These are phyloP conservation scores for Cardiospermum halicacabum DNA, from an alignment of 345 rosid genomes.

Conservation along the genomic window DNA sequence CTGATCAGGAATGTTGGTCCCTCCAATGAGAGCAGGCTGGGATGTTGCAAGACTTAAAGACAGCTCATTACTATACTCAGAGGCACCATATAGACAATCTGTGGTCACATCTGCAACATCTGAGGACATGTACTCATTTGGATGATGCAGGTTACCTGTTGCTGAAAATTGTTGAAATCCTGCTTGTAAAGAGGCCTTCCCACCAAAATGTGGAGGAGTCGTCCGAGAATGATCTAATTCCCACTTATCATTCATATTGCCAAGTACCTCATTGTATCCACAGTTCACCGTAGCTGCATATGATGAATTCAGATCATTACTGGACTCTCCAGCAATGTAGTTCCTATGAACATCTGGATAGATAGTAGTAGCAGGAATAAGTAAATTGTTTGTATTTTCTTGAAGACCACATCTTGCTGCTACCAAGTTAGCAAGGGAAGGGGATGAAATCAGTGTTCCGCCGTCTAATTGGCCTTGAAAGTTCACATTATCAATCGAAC, in stretches of 20 bases:
- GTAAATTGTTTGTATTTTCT: slow-evolving; percentile 28
- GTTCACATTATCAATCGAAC: slow-evolving; percentile 8
- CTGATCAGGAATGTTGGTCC: slow-evolving; percentile 41
- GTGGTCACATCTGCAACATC: slow-evolving; percentile 28
- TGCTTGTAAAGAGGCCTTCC: slow-evolving; percentile 24
- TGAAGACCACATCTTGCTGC: slow-evolving; percentile 34
- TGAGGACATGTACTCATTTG: slow-evolving; percentile 39
- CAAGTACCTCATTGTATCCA: slow-evolving; percentile 29
- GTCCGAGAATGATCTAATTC: slow-evolving; percentile 27
- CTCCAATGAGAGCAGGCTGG: slow-evolving; percentile 27
- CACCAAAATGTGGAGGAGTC: slow-evolving; percentile 32
- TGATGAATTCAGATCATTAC: slow-evolving; percentile 28
- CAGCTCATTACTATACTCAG: slow-evolving; percentile 48
- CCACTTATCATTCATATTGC: slow-evolving; percentile 27
- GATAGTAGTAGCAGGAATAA: slow-evolving; percentile 20
- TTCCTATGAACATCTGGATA: slow-evolving; percentile 34
- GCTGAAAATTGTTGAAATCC: slow-evolving; percentile 41
- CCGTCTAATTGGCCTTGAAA: slow-evolving; percentile 36
- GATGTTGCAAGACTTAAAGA: slow-evolving; percentile 74
- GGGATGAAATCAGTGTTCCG: slow-evolving; percentile 28
- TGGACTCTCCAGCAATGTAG: slow-evolving; percentile 22
- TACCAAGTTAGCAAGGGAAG: slow-evolving; percentile 30
- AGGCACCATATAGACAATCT: slow-evolving; percentile 24
- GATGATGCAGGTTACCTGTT: slow-evolving; percentile 28
- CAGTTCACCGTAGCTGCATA: slow-evolving; percentile 23